Evolutionary conservation across 2,329 filamentous ascomycete genomes (phyloP), one percentile per base, ranked within the genome.

Genomic region (Chalaropsis ovoidea): DNA sequence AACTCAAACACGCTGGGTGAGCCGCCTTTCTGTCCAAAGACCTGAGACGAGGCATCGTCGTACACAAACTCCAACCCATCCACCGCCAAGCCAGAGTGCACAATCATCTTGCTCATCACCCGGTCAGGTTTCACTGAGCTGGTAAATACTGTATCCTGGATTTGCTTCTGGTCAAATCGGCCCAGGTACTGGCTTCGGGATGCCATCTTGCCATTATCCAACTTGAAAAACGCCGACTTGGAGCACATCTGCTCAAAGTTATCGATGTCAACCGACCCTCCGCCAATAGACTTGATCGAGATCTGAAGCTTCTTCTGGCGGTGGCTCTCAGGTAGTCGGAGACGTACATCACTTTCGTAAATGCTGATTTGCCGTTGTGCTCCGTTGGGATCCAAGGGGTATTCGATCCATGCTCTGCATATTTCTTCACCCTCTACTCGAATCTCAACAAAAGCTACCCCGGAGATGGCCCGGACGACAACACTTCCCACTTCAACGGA

Each of bases 41-140:
- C 75, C 73, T 96, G 90, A 65, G 81, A 87, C 0, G 89, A 87
- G 17, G 83, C 82, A 74, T 97, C 91, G 71, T 97, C 93, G 72
- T 96, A 97, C 67, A 89, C 80, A 75, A 99, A 97, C 74, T 97
- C 93, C 22, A 99, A 75, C 0, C 94, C 94, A 73, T 95, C 88
- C 13, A 97, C 73, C 3, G 87, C 87, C 67, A 80, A 78, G 1
- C 89, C 90, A 70, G 90, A 86, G 72, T 91, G 95, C 15, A 95
- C 80, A 67, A 85, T 82, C 66, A 96, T 82, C 4, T 83, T 83
- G 0, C 85, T 86, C 68, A 97, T 78, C 39, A 96, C 81, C 69
- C 91, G 87, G 41, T 84, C 88, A 68, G 85, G 82, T 47, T 83
- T 81, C 60, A 82, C 76, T 15, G 86, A 82, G 71, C 86, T 89